Evolutionary conservation across 2,329 filamentous ascomycete genomes (phyloP), one percentile per base, ranked within the genome.

Genomic region (Aspergillus caelatus): DNA sequence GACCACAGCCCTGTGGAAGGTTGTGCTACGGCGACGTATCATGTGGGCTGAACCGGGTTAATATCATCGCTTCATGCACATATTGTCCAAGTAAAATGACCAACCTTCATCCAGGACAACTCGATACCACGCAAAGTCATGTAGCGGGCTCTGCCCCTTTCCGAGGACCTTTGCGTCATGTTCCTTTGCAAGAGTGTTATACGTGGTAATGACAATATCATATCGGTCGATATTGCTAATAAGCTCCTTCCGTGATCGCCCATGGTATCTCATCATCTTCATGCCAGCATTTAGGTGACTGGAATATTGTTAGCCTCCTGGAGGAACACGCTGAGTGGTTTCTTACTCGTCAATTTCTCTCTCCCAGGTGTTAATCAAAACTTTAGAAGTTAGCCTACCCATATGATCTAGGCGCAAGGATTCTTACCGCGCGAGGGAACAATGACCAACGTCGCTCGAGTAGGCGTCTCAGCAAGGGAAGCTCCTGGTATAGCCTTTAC

Each of bases 61-160:
- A 9, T 6, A 48, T 4, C 14, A 9, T 48, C 21, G 21, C 45
- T 16, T 28, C 34, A 26, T 28, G 7, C 21, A 28, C 23, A 19
- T 5, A 46, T 46, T 46, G 10, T 7, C n/a, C n/a, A 46, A 14
- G 43, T n/a, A 3, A 23, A 23, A 1, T 46, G 43, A 12, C 65
- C 58, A 74, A 81, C 81, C 82, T 77, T 83, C 83, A 32, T 84
- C 78, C 0, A 84, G 66, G 76, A 81, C 81, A 78, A 84, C 2
- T 69, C 68, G 7, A 65, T 77, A 80, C 81, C 81, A 84, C 1
- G 67, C 66, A 4, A 82, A 55, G 8, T 59, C 36, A 23, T 58
- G 56, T 21, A 62, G 34, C 4, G 28, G 32, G 50, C 61, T 62
- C 12, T 55, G 54, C 1, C 46, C 34, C 23, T 21, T 41, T 43